Conservation (phyloP, 2,329 filamentous ascomycete genomes). For the Westerdykella aurantiaca region DNA sequence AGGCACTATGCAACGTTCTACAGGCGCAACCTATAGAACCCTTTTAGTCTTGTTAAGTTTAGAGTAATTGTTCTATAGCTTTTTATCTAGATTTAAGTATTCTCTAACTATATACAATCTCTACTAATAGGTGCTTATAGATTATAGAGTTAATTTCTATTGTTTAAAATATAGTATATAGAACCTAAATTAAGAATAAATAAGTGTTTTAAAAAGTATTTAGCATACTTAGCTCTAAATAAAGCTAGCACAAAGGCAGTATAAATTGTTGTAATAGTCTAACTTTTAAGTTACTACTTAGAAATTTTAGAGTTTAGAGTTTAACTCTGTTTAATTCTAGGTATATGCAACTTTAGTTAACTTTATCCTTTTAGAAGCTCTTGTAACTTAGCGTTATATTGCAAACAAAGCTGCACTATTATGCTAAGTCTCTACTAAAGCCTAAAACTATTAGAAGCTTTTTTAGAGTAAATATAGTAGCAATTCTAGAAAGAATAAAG, state of each 20-base stretch:
- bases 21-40: neutral
- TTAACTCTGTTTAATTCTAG: too few relatives aligned
- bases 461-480: too few relatives aligned
- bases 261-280: neutral
- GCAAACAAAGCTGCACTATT: too few relatives aligned
- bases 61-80: conserved; percentile 1
- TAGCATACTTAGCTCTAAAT: neutral
- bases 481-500: too few relatives aligned
- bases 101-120: conserved; percentile 1
- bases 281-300: neutral
- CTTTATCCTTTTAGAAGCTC: too few relatives aligned
- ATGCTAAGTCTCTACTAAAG: too few relatives aligned
- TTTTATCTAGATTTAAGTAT: conserved; percentile 1
- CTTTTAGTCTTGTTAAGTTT: neutral
- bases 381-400: too few relatives aligned
- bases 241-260: neutral
- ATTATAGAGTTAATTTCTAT: neutral
- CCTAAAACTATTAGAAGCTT: too few relatives aligned
- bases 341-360: too few relatives aligned
- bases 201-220: conserved; percentile 1
- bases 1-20: conserved; percentile 1
- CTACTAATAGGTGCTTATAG: neutral
- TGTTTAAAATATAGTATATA: conserved; percentile 3
- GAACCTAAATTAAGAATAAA: conserved; percentile 1
- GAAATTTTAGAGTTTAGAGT: too few relatives aligned